Percentiles rank a stretch among this genome's conserved stretches.
Evolutionary conservation across 495 filamentous ascomycete genomes (phyloP).

Genomic region (Hypoxylon lienhwacheense): DNA sequence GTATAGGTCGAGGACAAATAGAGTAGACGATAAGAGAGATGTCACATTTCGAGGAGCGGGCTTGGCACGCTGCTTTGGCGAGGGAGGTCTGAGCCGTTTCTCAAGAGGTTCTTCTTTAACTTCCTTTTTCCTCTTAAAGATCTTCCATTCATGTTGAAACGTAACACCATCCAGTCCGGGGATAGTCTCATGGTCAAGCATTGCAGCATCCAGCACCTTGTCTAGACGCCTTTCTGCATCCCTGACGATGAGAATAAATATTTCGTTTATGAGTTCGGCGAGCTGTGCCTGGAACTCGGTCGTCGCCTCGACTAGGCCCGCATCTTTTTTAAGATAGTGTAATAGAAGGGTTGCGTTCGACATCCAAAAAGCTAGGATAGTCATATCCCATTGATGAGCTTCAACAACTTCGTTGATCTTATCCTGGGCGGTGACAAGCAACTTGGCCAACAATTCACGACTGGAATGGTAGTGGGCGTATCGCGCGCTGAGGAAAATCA

Average conservation of each 20-base stretch:
- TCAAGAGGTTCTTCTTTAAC: conserved; percentile 85
- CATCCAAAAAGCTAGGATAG: conserved; percentile 97
- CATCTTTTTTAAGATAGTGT: conserved; percentile 96
- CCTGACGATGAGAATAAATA: conserved; percentile 96
- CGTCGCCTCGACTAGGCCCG: conserved; percentile 77
- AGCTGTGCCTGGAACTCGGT: conserved; percentile 90
- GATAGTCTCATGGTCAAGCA: conserved; percentile 98
- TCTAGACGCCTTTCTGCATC: conserved; percentile 98
- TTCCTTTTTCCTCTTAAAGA: conserved; percentile 88
- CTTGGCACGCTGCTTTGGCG: conserved; percentile 90
- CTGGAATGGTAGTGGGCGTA: conserved; percentile 98
- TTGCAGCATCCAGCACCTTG: conserved; percentile 86
- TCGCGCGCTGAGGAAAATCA: conserved; percentile 91
- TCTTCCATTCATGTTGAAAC: conserved; percentile 97
- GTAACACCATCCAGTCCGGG: conserved; percentile 94
- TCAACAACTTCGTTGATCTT: conserved; percentile 97
- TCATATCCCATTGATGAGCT: conserved; percentile 98
- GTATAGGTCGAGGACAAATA: conserved; percentile 97
- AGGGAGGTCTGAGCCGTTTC: conserved; percentile 88
- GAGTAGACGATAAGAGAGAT: conserved; percentile 92
- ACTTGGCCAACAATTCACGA: conserved; percentile 74
- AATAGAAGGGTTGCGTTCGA: conserved; percentile 94
- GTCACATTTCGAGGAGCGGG: conserved; percentile 92
- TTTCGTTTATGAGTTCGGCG: conserved; percentile 95
- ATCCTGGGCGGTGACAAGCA: conserved; percentile 85